phyloP scores from a whole-genome alignment of 2,329 filamentous ascomycete genomes.

The Penicillium sclerotigenum region DNA sequence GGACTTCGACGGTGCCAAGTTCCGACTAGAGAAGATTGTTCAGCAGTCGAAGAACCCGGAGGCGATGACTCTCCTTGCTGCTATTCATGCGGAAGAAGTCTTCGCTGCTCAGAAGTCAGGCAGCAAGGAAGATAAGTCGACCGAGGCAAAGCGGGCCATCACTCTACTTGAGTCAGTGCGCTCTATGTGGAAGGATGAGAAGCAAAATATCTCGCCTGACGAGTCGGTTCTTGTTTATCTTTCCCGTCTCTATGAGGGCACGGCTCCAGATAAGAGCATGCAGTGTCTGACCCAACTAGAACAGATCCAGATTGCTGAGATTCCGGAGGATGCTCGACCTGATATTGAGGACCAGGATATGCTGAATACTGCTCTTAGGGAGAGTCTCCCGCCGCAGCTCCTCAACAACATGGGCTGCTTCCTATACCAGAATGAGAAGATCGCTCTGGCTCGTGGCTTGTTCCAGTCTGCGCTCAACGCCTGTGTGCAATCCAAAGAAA shows the following conservation, averaged over 20 bases:
- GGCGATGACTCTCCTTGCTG: constrained; percentile 87
- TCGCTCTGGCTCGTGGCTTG: constrained; percentile 73
- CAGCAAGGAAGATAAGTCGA: constrained; percentile 86
- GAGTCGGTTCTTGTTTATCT: constrained; percentile 87
- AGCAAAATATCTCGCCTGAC: constrained; percentile 77
- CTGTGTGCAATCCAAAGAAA: constrained; percentile 76
- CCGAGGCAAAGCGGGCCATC: constrained; percentile 82
- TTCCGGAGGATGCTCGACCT: constrained; percentile 67
- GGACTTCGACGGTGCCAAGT: constrained; percentile 87
- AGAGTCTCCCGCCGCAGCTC: constrained; percentile 80
- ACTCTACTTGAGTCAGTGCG: constrained; percentile 79
- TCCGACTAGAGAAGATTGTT: constrained; percentile 89
- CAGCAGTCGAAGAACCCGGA: constrained; percentile 80
- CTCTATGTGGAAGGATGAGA: constrained; percentile 86
- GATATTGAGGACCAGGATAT: constrained; percentile 59
- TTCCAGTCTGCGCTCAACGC: constrained; percentile 91
- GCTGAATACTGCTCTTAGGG: constrained; percentile 60
- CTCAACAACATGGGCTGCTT: constrained; percentile 98
- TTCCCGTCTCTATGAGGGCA: constrained; percentile 81
- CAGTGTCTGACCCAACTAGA: constrained; percentile 91
- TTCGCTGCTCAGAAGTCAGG: constrained; percentile 72
- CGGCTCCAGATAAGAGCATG: constrained; percentile 83
- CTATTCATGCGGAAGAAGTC: constrained; percentile 89
- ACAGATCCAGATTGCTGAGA: constrained; percentile 77
- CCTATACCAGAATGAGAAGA: constrained; percentile 82